These are phyloP conservation scores for Talaromyces wortmannii DNA, from an alignment of 495 filamentous ascomycete species.

Conservation along the genomic window DNA sequence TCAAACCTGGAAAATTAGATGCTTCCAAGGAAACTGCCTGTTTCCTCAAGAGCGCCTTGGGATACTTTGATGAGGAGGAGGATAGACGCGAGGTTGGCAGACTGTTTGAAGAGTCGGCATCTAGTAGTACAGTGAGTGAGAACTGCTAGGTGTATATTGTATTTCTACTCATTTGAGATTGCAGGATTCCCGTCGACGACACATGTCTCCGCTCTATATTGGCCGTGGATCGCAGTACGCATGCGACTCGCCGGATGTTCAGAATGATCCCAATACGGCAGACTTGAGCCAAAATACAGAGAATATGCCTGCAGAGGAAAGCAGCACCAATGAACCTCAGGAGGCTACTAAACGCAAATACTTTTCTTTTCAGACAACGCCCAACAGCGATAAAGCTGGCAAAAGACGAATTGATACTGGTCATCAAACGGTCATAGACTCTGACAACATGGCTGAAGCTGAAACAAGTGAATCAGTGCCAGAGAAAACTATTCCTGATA, in stretches of 20 bases:
- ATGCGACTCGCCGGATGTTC: neutral
- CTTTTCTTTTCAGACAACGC: neutral
- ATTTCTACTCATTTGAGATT: neutral
- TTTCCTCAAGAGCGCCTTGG: neutral
- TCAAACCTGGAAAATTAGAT: constrained; percentile 13
- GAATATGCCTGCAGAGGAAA: neutral
- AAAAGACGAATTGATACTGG: neutral
- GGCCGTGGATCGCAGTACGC: neutral
- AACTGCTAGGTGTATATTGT: neutral
- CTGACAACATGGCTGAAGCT: neutral
- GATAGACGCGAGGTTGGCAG: neutral
- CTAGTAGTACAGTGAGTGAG: neutral
- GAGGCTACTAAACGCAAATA: neutral
- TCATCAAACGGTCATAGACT: neutral
- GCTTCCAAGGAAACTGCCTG: constrained; percentile 9
- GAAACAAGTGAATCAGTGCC: no score
- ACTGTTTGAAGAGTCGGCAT: neutral
- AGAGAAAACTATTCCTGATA: no score
- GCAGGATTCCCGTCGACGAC: neutral
- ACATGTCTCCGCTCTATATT: neutral
- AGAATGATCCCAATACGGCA: neutral
- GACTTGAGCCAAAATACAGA: neutral
- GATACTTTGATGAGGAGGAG: neutral
- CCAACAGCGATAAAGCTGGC: neutral
- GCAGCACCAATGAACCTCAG: neutral